Evolutionary conservation across 495 filamentous ascomycete species (phyloP), one percentile per base, ranked within the genome.

Genomic region (Aspergillus hancockii): DNA sequence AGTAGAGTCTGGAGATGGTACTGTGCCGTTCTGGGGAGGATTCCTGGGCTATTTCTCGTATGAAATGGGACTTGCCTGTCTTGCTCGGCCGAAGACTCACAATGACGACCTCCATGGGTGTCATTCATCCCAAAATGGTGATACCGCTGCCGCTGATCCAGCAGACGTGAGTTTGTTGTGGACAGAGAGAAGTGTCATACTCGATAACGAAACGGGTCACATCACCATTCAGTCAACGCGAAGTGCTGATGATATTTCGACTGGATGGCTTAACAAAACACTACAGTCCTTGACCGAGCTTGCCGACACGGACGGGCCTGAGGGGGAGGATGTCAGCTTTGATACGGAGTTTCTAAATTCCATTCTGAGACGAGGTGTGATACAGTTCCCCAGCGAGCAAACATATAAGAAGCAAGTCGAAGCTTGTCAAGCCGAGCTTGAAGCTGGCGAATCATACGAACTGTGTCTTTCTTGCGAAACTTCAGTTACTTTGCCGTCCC

Each of bases 11-110:
- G 81, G 76, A 3, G 66, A 72, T 41, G 60, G 62, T 0, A 67
- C 71, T 34, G 71, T 75, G 41, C 93, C 79, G 2, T 98, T 98
- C 66, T 87, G 91, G 76, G 93, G 93, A 45, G 93, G 93, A 0
- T 86, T 97, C 50, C 83, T 97, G 71, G 94, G 94, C 0, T 96
- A 89, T 66, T 88, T 92, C 47, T 91, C 90, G 1, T 97, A 97
- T 61, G 93, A 98, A 67, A 81, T 92, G 50, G 91, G 92, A 0
- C 77, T 97, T 0, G 70, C 76, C 9, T 73, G 76, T 49, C 71
- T 80, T 52, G 63, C 74, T 54, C 75, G 74, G 54, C 67, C 62
- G 38, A 71, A 63, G 59, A 57, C 47, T 59, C 64, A 49, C 16
- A 54, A 8, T 49, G 59, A 56, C 2, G 43, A 45, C 36, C n/a